Conservation (phyloP, 768 basidiomycete genomes). For the Dacryopinax spathularia region DNA sequence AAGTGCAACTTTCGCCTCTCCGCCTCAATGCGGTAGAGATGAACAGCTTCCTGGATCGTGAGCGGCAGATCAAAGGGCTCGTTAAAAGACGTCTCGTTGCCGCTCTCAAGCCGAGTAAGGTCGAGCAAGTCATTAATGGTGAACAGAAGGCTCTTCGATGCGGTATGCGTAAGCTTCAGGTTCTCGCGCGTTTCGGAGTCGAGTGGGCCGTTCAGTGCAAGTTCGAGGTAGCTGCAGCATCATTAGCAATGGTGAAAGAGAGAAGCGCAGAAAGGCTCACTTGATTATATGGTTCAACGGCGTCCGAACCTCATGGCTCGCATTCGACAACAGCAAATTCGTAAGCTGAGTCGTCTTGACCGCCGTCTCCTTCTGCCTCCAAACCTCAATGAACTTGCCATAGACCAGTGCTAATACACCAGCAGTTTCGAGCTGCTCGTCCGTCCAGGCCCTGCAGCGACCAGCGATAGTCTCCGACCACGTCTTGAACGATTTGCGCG, state of each 20-base stretch:
- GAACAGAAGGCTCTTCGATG: conserved; percentile 66
- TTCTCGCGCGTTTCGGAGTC: conserved; percentile 63
- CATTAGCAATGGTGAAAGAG: background rate
- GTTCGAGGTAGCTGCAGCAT: conserved; percentile 48
- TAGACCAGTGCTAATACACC: conserved; percentile 67
- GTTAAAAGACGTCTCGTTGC: conserved; percentile 57
- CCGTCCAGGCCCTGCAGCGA: conserved; percentile 56
- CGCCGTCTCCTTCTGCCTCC: conserved; percentile 68
- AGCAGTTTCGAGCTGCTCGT: conserved; percentile 71
- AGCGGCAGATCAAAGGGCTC: conserved; percentile 57
- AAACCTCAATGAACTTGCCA: conserved; percentile 75
- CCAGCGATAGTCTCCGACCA: conserved; percentile 67
- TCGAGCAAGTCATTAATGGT: conserved; percentile 76
- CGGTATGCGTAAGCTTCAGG: conserved; percentile 53
- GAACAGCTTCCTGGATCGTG: conserved; percentile 47
- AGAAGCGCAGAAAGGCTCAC: conserved; percentile 23
- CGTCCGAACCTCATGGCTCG: conserved; percentile 70
- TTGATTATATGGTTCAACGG: conserved; percentile 76
- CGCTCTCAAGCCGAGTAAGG: conserved; percentile 61
- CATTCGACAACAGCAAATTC: conserved; percentile 61
- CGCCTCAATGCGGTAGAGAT: conserved; percentile 53
- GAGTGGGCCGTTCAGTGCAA: conserved; percentile 61
- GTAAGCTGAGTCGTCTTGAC: conserved; percentile 58
- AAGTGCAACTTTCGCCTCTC: conserved; percentile 46
- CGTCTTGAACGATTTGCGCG: conserved; percentile 61